A percentile compares a stretch with the other conserved stretches of the same genome.
Conservation (phyloP, 108 stramenopile genomes). For the Pseudonitzschia delicatissima region DNA sequence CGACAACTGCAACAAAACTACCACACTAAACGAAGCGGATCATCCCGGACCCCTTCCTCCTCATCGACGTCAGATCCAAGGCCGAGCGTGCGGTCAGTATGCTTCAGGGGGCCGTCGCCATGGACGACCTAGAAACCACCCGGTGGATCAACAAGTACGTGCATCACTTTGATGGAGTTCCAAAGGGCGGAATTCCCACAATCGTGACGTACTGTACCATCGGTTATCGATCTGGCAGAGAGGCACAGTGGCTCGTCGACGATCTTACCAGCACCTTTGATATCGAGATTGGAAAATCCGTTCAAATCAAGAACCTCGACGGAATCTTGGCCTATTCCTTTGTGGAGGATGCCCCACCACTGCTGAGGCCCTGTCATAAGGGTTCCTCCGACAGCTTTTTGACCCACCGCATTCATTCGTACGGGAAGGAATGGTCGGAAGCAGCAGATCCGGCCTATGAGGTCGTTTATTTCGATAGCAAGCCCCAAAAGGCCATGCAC, state of each 20-base stretch:
- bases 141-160: constrained; percentile 12
- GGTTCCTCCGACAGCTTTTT: neutral
- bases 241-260: constrained; percentile 22
- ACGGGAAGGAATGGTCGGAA: constrained; percentile 3
- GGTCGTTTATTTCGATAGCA: neutral
- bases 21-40: too few relatives aligned
- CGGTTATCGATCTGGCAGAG: constrained; percentile 61
- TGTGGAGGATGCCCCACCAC: constrained; percentile 1
- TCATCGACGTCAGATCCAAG: constrained; percentile 44
- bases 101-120: constrained; percentile 46
- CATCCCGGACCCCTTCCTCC: neutral
- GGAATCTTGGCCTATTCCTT: constrained; percentile 16
- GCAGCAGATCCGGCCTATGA: neutral
- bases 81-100: constrained; percentile 44
- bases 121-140: constrained; percentile 39
- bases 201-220: constrained; percentile 62
- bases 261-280: neutral
- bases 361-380: neutral
- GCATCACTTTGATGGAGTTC: neutral
- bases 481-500: neutral
- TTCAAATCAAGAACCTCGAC: neutral
- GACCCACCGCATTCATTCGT: neutral
- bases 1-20: neutral
- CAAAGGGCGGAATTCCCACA: neutral
- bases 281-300: neutral